Conservation (phyloP, 1,139 yeast genomes). For the Blastobotrys elegans region DNA sequence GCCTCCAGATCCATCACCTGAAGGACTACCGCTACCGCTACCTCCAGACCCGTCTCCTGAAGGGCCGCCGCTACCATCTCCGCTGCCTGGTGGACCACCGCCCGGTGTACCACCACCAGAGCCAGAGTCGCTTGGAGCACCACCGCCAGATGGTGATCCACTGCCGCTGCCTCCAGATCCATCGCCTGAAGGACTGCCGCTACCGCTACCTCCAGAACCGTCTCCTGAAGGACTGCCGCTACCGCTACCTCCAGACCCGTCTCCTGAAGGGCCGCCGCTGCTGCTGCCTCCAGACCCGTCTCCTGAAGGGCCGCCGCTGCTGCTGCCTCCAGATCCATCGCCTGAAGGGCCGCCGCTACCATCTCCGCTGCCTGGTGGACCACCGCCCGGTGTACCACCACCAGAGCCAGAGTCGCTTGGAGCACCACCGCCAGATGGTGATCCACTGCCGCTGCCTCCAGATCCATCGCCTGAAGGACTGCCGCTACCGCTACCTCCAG, state of each 20-base stretch:
- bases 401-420: conserved; percentile 2
- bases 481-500: background rate
- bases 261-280: conserved; percentile 10
- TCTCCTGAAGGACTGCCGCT: background rate
- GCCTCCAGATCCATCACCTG: conserved; percentile 1
- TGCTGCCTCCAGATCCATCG: background rate
- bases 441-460: conserved; percentile 3
- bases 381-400: background rate
- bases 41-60: background rate
- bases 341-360: conserved; percentile 4
- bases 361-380: conserved; percentile 1
- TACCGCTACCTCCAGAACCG: background rate
- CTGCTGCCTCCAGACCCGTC: conserved; percentile 1
- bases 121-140: background rate
- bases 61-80: background rate
- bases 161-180: background rate
- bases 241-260: background rate
- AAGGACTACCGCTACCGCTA: background rate
- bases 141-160: background rate
- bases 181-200: conserved; percentile 10
- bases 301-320: background rate
- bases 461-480: background rate
- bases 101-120: conserved; percentile 1
- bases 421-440: background rate
- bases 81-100: conserved; percentile 3